A percentile compares a stretch with the other conserved stretches of the same genome.
Conservation (phyloP, 176 grass and related monocot genomes). For the Microstegium vimineum region DNA sequence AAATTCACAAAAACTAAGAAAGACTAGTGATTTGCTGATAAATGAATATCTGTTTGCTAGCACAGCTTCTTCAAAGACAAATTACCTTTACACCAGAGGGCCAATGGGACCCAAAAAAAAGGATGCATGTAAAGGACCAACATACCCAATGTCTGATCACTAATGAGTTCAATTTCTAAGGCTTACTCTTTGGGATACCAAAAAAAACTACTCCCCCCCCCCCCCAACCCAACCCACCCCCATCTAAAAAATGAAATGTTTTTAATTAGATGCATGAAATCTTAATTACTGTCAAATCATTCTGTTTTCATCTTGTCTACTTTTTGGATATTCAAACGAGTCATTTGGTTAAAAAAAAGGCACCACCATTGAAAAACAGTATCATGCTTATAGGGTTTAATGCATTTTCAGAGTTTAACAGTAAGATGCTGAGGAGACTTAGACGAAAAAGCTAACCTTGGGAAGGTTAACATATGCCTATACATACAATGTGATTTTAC, state of each 20-base stretch:
- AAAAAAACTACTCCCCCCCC: background rate
- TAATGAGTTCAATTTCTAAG: background rate
- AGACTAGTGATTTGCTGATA: background rate
- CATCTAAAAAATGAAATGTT: background rate
- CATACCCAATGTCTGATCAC: background rate
- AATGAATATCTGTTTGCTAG: background rate
- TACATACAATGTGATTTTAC: background rate
- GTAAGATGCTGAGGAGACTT: background rate
- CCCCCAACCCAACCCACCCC: no score
- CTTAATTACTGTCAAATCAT: background rate
- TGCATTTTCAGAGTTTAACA: background rate
- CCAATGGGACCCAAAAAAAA: background rate
- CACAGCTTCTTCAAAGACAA: conserved; percentile 10
- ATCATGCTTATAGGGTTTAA: background rate
- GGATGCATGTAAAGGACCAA: background rate
- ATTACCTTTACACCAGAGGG: background rate
- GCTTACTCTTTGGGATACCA: background rate
- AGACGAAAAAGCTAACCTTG: background rate
- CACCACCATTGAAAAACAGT: background rate
- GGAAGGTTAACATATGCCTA: background rate
- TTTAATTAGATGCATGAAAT: background rate
- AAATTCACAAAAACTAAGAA: background rate
- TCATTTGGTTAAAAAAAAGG: background rate
- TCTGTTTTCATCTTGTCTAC: background rate
- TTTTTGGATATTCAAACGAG: background rate